Evolutionary conservation across 805 yeast species (phyloP), one percentile per base, ranked within the genome.

Genomic region (Pichia rugopelliculosa): DNA sequence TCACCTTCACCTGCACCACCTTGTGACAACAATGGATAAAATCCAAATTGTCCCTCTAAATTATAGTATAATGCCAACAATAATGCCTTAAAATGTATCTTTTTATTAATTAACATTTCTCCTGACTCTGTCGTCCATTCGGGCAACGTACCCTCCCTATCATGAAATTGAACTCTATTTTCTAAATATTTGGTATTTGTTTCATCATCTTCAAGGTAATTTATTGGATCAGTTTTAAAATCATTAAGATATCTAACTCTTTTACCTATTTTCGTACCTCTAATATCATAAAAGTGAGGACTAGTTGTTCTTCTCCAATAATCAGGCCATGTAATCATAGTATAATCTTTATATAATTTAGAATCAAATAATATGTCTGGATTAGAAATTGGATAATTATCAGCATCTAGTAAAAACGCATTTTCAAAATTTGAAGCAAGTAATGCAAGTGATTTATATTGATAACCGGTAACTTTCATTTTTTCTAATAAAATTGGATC

Each of bases 301-400:
- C 86, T 76, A 1, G 90, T 85, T 6, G 90, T 80, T 53, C 96
- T 74, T 62, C 82, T 77, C 96, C 96, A 87, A 62, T 81, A 87
- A 64, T 87, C 96, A 1, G 95, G 95, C 91, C 95, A 87, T 23
- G 80, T 62, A 23, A 81, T 65, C 61, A 78, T 65, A 49, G 82
- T 78, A 49, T 70, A 66, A 12, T 71, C 61, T 17, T 58, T 52
- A 64, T 76, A 87, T 1, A 87, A 80, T 40, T 79, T 78, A 12
- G 74, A 64, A 4, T 66, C 67, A 60, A 87, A 84, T 21, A 86
- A 59, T 18, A 63, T 60, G 54, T 80, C 85, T 3, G 91, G 83
- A 12, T 80, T 73, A 56, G 72, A 73, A 3, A 83, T 76, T 0
- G 95, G 89, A 51, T 81, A 73, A 53, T 84, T 80, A 62, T 87